Percentiles rank a stretch among this genome's conserved stretches.
Conservation (phyloP, 176 grass and related monocot genomes). For the Aegilops speltoides region DNA sequence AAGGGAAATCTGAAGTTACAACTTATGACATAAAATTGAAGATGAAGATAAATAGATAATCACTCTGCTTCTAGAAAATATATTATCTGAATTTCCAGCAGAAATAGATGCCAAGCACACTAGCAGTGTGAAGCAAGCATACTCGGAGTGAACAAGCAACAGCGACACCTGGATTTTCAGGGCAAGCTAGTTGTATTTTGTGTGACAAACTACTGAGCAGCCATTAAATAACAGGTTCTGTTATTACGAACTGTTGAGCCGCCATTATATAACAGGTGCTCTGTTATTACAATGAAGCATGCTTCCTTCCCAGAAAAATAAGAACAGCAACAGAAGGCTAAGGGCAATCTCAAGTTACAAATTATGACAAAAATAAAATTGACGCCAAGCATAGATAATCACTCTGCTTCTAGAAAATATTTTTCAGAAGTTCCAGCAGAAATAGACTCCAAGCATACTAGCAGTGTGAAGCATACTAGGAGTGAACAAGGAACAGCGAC, state of each 20-base stretch:
- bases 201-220: background rate
- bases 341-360: background rate
- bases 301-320: background rate
- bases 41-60: background rate
- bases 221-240: too few relatives aligned
- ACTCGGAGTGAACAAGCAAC: background rate
- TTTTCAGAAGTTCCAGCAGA: background rate
- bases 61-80: conserved; percentile 18
- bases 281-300: background rate
- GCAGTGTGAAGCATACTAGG: background rate
- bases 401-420: conserved; percentile 8
- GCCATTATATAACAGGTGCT: too few relatives aligned
- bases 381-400: background rate
- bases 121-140: background rate
- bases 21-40: background rate
- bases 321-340: conserved; percentile 15
- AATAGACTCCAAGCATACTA: background rate
- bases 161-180: background rate
- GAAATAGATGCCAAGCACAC: background rate
- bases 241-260: background rate
- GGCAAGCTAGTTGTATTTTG: background rate
- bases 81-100: background rate
- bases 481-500: background rate
- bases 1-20: background rate
- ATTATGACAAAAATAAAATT: background rate